Evolutionary conservation across 2,329 filamentous ascomycete species (phyloP).

Genomic region (Didymella arachidicola): DNA sequence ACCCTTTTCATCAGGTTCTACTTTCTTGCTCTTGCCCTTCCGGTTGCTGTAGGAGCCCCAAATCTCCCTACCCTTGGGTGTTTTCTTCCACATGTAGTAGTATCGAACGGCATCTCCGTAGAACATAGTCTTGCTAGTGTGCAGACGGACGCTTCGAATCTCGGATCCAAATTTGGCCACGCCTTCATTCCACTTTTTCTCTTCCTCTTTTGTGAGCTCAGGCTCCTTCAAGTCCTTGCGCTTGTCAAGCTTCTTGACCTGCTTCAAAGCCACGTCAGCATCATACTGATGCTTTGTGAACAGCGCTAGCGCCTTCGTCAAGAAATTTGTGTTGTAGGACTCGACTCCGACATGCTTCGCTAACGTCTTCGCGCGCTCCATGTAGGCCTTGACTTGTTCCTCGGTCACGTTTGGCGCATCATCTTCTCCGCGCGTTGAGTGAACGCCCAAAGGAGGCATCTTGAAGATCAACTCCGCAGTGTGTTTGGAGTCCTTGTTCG

Average conservation of each 20-base stretch:
- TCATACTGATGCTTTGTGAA: slow-evolving; percentile 78
- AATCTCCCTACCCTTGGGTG: slow-evolving; percentile 80
- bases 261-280: slow-evolving; percentile 71
- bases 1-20: slow-evolving; percentile 61
- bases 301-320: slow-evolving; percentile 81
- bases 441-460: slow-evolving; percentile 66
- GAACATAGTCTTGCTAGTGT: slow-evolving; percentile 79
- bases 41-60: slow-evolving; percentile 89
- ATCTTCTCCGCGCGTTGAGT: slow-evolving; percentile 57
- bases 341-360: slow-evolving; percentile 74
- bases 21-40: slow-evolving; percentile 87
- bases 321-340: slow-evolving; percentile 80
- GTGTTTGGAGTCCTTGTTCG: slow-evolving; percentile 73
- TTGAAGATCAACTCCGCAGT: slow-evolving; percentile 82
- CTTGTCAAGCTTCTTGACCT: slow-evolving; percentile 72
- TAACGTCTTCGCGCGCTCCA: slow-evolving; percentile 71
- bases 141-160: slow-evolving; percentile 79
- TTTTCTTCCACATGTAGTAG: slow-evolving; percentile 99
- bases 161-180: slow-evolving; percentile 92
- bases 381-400: slow-evolving; percentile 76
- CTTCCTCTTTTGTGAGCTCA: slow-evolving; percentile 76
- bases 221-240: slow-evolving; percentile 83
- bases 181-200: slow-evolving; percentile 91
- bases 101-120: slow-evolving; percentile 85
- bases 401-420: slow-evolving; percentile 56